These are phyloP conservation scores for Salix caprea DNA, from an alignment of 345 rosid species.

Conservation along the genomic window DNA sequence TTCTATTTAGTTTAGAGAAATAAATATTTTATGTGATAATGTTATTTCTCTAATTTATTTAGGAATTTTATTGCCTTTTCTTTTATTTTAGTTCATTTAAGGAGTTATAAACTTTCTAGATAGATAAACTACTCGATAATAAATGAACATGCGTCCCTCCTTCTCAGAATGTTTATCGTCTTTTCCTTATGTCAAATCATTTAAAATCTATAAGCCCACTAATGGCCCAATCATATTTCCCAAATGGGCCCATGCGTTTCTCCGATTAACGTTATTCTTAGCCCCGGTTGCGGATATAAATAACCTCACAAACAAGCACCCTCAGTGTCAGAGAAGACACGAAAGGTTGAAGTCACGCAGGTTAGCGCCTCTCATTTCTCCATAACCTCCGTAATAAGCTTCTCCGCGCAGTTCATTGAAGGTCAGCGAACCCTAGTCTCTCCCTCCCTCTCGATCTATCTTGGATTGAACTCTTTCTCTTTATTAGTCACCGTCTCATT, in stretches of 20 bases:
- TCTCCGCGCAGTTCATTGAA: not conserved
- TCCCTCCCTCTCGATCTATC: not conserved
- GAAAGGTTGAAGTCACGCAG: not conserved
- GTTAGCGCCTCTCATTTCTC: not conserved
- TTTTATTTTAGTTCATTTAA: no score
- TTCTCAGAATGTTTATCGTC: no score
- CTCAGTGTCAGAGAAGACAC: not conserved
- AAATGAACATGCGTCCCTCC: no score
- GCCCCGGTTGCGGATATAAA: not conserved
- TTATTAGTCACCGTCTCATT: not conserved
- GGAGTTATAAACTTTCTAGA: no score
- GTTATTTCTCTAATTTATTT: no score
- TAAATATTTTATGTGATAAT: no score
- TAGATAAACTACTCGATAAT: no score
- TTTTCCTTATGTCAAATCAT: no score
- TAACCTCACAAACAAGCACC: not conserved
- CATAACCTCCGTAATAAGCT: not conserved
- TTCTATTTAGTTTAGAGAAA: no score
- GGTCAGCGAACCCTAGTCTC: not conserved
- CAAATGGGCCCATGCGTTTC: not conserved
- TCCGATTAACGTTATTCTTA: not conserved
- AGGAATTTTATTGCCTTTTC: no score
- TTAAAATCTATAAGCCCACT: not conserved
- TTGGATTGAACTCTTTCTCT: not conserved
- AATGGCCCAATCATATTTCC: not conserved